phyloP scores from a whole-genome alignment of 441 rosid species.

The Breynia disticha region DNA sequence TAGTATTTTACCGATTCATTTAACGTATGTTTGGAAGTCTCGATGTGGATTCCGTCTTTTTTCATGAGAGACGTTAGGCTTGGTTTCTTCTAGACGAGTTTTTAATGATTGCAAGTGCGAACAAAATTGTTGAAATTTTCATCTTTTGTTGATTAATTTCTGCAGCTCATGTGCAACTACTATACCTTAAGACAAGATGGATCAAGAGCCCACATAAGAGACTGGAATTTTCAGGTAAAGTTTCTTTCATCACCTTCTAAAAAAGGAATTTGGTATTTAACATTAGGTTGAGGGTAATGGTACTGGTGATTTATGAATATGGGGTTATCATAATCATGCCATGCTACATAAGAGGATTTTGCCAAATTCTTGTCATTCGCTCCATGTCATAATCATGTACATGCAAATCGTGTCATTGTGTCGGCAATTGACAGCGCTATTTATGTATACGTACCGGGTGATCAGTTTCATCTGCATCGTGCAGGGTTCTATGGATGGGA shows the following conservation, averaged over 20 bases:
- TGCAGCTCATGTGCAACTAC: constrained; percentile 96
- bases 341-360: too few species aligned
- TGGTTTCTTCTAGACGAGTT: too few species aligned
- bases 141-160: not conserved
- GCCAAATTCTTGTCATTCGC: too few species aligned
- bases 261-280: not conserved
- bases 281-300: not conserved
- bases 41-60: not conserved
- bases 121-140: not conserved
- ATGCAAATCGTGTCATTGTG: too few species aligned
- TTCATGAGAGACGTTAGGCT: not conserved
- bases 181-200: constrained; percentile 93
- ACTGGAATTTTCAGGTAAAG: constrained; percentile 81
- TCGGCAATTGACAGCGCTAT: too few species aligned
- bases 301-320: too few species aligned
- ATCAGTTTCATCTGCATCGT: too few species aligned
- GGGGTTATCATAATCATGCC: too few species aligned
- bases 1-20: too few species aligned
- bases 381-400: too few species aligned
- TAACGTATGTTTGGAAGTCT: not conserved
- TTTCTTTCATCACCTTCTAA: not conserved
- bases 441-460: too few species aligned
- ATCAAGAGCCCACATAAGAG: constrained; percentile 62
- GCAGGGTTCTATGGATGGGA: constrained; percentile 83
- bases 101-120: not conserved